Percentiles rank a stretch among this genome's conserved stretches.
Evolutionary conservation across 2,329 filamentous ascomycete genomes (phyloP).

Genomic region (Epichloe festucae): DNA sequence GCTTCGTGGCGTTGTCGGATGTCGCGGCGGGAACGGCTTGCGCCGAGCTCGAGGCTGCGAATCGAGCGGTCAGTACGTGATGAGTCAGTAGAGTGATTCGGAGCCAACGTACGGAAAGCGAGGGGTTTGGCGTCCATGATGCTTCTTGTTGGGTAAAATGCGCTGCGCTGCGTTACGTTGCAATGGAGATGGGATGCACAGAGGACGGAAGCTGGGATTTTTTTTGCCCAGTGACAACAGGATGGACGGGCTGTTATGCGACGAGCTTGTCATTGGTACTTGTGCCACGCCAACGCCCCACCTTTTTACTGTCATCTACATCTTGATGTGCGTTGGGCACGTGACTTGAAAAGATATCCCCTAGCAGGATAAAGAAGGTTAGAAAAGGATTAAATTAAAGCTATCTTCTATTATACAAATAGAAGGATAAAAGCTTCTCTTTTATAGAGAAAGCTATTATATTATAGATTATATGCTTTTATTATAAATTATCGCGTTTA

Average conservation of each 20-base stretch:
- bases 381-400: no score
- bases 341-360: no score
- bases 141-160: conserved; percentile 1
- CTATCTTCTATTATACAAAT: no score
- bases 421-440: no score
- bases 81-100: neutral
- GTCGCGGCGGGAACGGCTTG: conserved; percentile 16
- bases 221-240: conserved; percentile 29
- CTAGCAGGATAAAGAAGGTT: no score
- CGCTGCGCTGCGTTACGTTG: neutral
- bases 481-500: no score
- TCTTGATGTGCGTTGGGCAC: no score
- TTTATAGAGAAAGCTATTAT: no score
- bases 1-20: conserved; percentile 24
- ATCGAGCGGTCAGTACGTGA: neutral
- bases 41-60: conserved; percentile 4
- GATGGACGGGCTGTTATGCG: conserved; percentile 24
- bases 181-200: neutral
- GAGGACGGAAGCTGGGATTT: neutral
- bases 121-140: conserved; percentile 21
- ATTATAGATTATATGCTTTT: no score
- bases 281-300: neutral
- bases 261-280: neutral
- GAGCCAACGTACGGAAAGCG: conserved; percentile 14
- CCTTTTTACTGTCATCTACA: no score